Evolutionary conservation across 192 early-diverging fungal species (phyloP).

Genomic region (Coemansia asiatica): DNA sequence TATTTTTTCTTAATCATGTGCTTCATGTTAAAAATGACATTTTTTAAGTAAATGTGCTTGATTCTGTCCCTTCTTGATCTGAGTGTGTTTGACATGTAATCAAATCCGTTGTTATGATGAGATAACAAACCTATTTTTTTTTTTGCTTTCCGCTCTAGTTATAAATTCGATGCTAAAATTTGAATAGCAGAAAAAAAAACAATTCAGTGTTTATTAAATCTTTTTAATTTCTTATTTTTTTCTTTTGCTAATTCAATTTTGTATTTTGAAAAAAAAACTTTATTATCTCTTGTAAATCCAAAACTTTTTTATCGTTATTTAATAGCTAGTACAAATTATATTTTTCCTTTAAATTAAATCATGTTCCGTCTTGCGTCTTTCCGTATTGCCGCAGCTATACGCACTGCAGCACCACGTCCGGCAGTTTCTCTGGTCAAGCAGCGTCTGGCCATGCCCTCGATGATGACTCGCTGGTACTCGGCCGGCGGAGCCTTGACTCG

Average conservation of each 20-base stretch:
- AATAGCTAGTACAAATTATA: background rate
- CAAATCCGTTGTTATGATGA: background rate
- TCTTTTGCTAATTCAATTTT: background rate
- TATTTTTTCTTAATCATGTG: background rate
- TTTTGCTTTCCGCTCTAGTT: background rate
- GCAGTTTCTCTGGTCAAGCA: background rate
- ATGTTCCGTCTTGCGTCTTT: slow-evolving; percentile 47
- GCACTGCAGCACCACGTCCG: slow-evolving; percentile 7
- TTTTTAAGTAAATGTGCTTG: background rate
- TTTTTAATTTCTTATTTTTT: background rate
- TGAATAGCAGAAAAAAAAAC: background rate
- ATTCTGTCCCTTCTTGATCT: background rate
- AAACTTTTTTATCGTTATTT: background rate
- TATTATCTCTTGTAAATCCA: slow-evolving; percentile 1
- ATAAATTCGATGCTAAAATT: background rate
- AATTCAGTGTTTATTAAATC: background rate
- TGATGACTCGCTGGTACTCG: slow-evolving; percentile 70
- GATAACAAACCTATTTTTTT: background rate
- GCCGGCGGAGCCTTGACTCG: slow-evolving; percentile 67
- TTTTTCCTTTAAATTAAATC: background rate
- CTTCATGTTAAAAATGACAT: too few relatives aligned
- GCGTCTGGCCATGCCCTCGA: background rate
- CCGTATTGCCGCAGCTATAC: slow-evolving; percentile 18
- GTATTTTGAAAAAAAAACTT: background rate
- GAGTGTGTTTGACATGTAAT: background rate